Percentiles rank a stretch among this genome's conserved stretches.
Evolutionary conservation across 768 basidiomycete species (phyloP).

Genomic region (Clavaria fumosa): DNA sequence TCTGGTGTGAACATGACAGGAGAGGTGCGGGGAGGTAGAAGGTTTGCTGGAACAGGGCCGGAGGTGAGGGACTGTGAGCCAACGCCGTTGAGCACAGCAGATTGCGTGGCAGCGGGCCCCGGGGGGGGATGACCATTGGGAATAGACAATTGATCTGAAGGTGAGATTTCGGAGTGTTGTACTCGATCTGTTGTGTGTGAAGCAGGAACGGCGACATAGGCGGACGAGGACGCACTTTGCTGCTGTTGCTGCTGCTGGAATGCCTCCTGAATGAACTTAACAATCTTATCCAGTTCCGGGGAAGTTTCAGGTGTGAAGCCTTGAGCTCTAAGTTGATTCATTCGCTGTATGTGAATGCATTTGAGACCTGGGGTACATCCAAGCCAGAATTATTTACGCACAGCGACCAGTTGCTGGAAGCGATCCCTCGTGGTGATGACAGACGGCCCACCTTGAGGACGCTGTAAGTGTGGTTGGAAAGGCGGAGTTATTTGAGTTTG

Average conservation of each 20-base stretch:
- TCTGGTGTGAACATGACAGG: constrained; percentile 68
- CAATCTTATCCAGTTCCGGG: constrained; percentile 29
- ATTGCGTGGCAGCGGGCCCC: too few relatives aligned
- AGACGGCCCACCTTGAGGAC: background rate
- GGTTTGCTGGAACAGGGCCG: constrained; percentile 33
- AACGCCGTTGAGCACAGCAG: constrained; percentile 28
- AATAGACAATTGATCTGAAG: constrained; percentile 19
- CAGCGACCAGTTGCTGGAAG: constrained; percentile 10
- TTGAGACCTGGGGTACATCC: constrained; percentile 5
- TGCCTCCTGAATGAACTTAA: constrained; percentile 33
- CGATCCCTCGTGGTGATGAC: constrained; percentile 22
- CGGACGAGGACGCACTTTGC: background rate
- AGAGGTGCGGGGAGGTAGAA: constrained; percentile 36
- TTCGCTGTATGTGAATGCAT: constrained; percentile 26
- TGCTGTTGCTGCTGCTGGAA: constrained; percentile 20
- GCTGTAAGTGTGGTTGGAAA: constrained; percentile 1
- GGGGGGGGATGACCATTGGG: constrained; percentile 38
- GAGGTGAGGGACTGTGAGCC: constrained; percentile 28
- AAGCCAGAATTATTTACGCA: constrained; percentile 3
- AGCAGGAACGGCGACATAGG: constrained; percentile 4
- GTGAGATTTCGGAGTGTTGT: constrained; percentile 20
- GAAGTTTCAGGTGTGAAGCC: constrained; percentile 33
- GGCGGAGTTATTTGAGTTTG: background rate
- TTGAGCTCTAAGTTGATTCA: constrained; percentile 34
- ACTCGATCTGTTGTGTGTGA: constrained; percentile 16